Evolutionary conservation across 768 basidiomycete species (phyloP), one percentile per base, ranked within the genome.

Genomic region (Tricholoma sp.): DNA sequence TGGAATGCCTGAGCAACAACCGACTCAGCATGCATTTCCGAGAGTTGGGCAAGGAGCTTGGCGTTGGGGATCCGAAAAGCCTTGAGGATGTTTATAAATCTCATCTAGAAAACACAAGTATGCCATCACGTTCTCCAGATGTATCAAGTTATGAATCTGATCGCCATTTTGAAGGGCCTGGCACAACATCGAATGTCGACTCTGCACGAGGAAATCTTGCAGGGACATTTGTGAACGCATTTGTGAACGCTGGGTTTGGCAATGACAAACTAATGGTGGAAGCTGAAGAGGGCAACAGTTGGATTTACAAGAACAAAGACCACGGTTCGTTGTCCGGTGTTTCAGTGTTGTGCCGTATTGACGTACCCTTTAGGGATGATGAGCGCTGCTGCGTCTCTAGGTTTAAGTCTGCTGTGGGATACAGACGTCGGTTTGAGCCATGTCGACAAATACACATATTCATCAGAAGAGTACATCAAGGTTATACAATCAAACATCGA

Each of bases 261-360:
- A 99, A 99, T 69, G 97, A 99, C 71, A 98, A 97, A 70, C 82
- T 99, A 54, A 96, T 99, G 92, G 94, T 95, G 5, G 89, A 88
- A 67, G 96, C 94, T 1, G 91, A 94, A 58, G 95, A 97, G 66
- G 96, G 97, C 12, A 91, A 85, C 71, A 95, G 93, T 65, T 99
- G 94, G 94, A 93, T 99, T 57, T 99, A 98, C 80, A 98, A 98
- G 82, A 98, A 98, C 79, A 98, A 98, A 75, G 96, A 98, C 54
- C 93, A 97, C 61, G 97, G 95, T 87, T 57, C 19, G 79, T 67
- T 12, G 22, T n/a, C 52, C 6, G 1, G 29, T 37, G 21, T 0
- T 56, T 10, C 29, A 19, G 11, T 22, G 11, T 27, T 6, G 12
- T 8, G 11, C 29, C 19, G 21, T 52, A 14, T 47, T 54, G 54